phyloP scores from a whole-genome alignment of 495 filamentous ascomycete species.

The Penicillium paradoxum region DNA sequence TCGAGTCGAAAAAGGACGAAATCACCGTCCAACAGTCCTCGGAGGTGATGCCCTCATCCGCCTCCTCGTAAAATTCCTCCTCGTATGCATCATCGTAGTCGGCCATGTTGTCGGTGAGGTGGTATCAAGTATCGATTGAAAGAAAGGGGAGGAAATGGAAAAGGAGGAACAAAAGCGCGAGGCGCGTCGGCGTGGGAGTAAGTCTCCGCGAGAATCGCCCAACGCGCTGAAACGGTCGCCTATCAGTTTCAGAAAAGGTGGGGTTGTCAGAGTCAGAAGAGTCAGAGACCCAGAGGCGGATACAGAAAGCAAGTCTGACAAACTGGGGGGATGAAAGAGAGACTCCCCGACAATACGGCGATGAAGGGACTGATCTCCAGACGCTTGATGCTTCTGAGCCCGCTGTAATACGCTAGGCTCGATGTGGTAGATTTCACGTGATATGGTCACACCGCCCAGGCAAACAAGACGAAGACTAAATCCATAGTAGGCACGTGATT shows the following conservation, averaged over 20 bases:
- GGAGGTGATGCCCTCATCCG: conserved; percentile 65
- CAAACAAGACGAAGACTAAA: not conserved
- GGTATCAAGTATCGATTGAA: not conserved
- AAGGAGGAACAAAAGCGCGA: conserved; percentile 25
- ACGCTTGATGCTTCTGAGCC: conserved; percentile 25
- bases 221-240: conserved; percentile 24
- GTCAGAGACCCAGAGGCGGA: conserved; percentile 8
- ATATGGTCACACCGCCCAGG: not conserved
- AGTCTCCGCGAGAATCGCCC: conserved; percentile 19
- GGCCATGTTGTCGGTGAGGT: conserved; percentile 39
- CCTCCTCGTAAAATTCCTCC: conserved; percentile 55
- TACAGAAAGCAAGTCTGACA: conserved; percentile 3
- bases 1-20: conserved; percentile 88
- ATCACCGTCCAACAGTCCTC: conserved; percentile 99
- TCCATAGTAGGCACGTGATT: too few species aligned
- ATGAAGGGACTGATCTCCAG: conserved; percentile 27
- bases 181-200: conserved; percentile 22
- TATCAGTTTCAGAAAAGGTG: conserved; percentile 15
- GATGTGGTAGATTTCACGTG: conserved; percentile 8
- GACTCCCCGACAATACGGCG: conserved; percentile 20
- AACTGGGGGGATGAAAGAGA: conserved; percentile 18
- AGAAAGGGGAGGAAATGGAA: not conserved
- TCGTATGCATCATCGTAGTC: conserved; percentile 49
- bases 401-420: conserved; percentile 14
- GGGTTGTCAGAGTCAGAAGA: conserved; percentile 3